Conservation (phyloP, 2,329 filamentous ascomycete genomes). For the Colletotrichum acutatum region DNA sequence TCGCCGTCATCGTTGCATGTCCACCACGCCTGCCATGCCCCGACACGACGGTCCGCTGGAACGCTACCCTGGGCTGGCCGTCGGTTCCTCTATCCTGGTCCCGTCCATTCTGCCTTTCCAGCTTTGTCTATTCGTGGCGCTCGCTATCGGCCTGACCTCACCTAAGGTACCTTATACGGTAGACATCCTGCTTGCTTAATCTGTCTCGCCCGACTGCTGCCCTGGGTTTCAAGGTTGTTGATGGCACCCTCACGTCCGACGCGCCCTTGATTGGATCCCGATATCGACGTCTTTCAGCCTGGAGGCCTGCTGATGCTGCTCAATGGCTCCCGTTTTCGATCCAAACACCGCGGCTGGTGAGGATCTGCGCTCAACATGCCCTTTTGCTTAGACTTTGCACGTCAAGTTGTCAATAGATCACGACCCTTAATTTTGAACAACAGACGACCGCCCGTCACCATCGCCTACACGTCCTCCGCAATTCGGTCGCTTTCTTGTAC, state of each 20-base stretch:
- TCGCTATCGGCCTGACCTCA: neutral
- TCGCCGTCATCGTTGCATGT: neutral
- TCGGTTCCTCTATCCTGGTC: neutral
- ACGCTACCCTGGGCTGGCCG: neutral
- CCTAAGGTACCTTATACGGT: neutral
- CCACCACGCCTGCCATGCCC: neutral
- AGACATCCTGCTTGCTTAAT: neutral
- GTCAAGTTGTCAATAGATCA: neutral
- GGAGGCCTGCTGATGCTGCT: slow-evolving; percentile 5
- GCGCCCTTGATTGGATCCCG: neutral
- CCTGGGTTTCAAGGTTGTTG: neutral
- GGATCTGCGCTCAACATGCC: neutral
- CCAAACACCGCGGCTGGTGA: neutral
- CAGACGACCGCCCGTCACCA: slow-evolving; percentile 10
- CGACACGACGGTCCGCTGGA: neutral
- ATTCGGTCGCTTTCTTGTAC: neutral
- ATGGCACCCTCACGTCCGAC: neutral
- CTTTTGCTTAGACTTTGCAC: slow-evolving; percentile 12
- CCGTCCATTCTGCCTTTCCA: neutral
- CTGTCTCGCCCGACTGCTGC: neutral
- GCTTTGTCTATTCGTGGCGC: too few relatives aligned
- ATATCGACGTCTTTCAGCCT: neutral
- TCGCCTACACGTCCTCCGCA: slow-evolving; percentile 5
- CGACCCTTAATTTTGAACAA: slow-evolving; percentile 14
- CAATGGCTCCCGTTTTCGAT: neutral